phyloP scores from a whole-genome alignment of 2,329 filamentous ascomycete genomes.

The Parasarocladium wereldwijsianum region DNA sequence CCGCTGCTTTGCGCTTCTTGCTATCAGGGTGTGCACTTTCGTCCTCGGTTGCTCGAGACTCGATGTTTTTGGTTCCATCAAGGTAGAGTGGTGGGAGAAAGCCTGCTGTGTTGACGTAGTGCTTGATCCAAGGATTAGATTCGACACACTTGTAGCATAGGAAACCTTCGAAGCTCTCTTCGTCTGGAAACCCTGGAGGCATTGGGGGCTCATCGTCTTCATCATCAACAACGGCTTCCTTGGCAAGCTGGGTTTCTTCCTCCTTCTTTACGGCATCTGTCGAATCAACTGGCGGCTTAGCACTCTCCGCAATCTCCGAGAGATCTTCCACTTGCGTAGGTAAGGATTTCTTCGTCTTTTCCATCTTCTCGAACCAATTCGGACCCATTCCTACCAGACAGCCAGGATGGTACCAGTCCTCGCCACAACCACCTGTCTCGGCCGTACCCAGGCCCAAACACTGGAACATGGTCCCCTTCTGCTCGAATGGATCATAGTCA shows the following conservation, averaged over 20 bases:
- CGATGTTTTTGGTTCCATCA: conserved; percentile 7
- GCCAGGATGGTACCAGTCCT: conserved; percentile 96
- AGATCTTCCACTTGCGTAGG: conserved; percentile 25
- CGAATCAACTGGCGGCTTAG: conserved; percentile 6
- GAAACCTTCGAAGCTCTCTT: conserved; percentile 80
- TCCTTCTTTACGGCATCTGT: conserved; percentile 9
- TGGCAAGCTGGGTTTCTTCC: conserved; percentile 5
- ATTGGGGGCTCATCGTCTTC: conserved; percentile 50
- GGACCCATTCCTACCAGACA: conserved; percentile 73
- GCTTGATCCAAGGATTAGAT: conserved; percentile 80
- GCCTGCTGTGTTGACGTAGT: conserved; percentile 64
- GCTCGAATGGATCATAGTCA: conserved; percentile 74
- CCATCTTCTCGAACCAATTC: conserved; percentile 49
- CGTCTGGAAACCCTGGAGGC: conserved; percentile 73
- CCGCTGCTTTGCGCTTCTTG: conserved; percentile 55
- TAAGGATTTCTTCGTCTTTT: conserved; percentile 21
- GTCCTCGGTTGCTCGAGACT: conserved; percentile 7
- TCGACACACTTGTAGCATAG: conserved; percentile 91
- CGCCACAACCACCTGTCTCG: conserved; percentile 78
- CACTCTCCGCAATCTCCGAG: conserved; percentile 27
- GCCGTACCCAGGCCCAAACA: conserved; percentile 72
- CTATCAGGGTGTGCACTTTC: conserved; percentile 11
- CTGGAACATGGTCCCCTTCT: conserved; percentile 97
- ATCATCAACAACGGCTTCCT: conserved; percentile 19
- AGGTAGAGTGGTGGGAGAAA: conserved; percentile 63